Evolutionary conservation across 2,329 filamentous ascomycete genomes (phyloP).

Genomic region (Dryadomyces sulphureus): DNA sequence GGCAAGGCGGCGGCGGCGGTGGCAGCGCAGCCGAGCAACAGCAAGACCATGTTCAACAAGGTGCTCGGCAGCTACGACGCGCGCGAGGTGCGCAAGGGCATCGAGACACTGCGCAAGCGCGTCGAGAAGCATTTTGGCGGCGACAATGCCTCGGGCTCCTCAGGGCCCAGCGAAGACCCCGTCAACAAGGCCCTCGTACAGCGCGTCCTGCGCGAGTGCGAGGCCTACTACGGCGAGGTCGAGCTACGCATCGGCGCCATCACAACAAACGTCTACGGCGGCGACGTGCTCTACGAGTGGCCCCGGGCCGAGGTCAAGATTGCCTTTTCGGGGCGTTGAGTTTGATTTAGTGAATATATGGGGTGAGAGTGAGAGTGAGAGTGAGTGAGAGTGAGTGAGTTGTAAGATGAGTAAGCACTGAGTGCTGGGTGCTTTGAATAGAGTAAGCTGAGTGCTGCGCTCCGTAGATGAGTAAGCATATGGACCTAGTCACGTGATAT

Average conservation of each 20-base stretch:
- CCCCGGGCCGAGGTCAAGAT: conserved; percentile 46
- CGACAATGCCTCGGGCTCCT: background rate
- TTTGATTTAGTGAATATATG: too few relatives aligned
- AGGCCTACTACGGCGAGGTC: conserved; percentile 46
- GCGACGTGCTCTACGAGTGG: conserved; percentile 52
- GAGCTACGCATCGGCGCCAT: conserved; percentile 45
- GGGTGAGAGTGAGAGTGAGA: background rate
- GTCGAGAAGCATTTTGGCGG: conserved; percentile 90
- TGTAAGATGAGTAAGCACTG: background rate
- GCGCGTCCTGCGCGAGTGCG: conserved; percentile 45
- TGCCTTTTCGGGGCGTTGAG: conserved; percentile 30
- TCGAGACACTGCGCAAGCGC: conserved; percentile 75
- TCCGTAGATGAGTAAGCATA: too few relatives aligned
- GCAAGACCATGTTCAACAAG: conserved; percentile 73
- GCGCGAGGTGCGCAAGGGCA: conserved; percentile 78
- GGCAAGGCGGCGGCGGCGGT: conserved; percentile 49
- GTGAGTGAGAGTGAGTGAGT: background rate
- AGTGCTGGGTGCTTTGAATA: too few relatives aligned
- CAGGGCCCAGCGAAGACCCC: conserved; percentile 23
- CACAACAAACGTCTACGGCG: conserved; percentile 48
- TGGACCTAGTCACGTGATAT: too few relatives aligned
- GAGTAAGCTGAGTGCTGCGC: too few relatives aligned
- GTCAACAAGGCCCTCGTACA: conserved; percentile 44
- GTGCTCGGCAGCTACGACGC: conserved; percentile 64
- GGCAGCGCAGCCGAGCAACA: conserved; percentile 69